Evolutionary conservation across 495 filamentous ascomycete genomes (phyloP).

Genomic region (Endocarpon pusillum): DNA sequence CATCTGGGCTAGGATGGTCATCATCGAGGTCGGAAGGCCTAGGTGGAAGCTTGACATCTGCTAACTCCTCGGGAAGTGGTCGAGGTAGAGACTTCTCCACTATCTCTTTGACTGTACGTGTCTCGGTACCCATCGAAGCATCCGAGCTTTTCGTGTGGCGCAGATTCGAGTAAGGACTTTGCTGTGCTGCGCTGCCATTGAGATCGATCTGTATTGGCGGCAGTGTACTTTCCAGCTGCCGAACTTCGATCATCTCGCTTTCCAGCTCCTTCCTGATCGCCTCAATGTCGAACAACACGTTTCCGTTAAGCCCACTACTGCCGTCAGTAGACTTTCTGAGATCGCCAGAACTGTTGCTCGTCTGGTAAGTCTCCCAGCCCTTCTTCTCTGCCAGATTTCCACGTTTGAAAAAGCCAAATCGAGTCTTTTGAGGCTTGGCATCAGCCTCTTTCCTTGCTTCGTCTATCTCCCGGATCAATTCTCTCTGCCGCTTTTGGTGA

Average conservation of each 20-base stretch:
- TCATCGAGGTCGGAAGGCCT: conserved; percentile 3
- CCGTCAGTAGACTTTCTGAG: conserved; percentile 13
- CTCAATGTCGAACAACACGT: conserved; percentile 86
- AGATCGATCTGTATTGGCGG: conserved; percentile 74
- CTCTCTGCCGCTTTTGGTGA: conserved; percentile 69
- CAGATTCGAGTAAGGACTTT: conserved; percentile 6
- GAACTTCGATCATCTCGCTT: conserved; percentile 55
- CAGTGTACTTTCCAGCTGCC: conserved; percentile 71
- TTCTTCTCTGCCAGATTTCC: conserved; percentile 65
- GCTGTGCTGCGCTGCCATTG: conserved; percentile 16
- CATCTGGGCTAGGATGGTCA: conserved; percentile 4
- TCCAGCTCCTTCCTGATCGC: conserved; percentile 79
- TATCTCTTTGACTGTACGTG: conserved; percentile 33
- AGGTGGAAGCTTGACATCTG: conserved; percentile 8
- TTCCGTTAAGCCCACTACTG: conserved; percentile 15
- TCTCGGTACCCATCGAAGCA: no score
- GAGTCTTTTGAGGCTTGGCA: conserved; percentile 47
- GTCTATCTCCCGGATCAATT: conserved; percentile 92
- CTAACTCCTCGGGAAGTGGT: conserved; percentile 18
- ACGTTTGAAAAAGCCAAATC: conserved; percentile 63
- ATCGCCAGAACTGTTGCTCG: conserved; percentile 10
- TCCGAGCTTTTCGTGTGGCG: conserved; percentile 14
- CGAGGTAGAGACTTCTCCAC: conserved; percentile 9
- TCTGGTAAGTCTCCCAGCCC: conserved; percentile 77
- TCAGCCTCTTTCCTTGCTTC: conserved; percentile 80